Conservation (phyloP, 805 yeast species). For the Candida oleophila region DNA sequence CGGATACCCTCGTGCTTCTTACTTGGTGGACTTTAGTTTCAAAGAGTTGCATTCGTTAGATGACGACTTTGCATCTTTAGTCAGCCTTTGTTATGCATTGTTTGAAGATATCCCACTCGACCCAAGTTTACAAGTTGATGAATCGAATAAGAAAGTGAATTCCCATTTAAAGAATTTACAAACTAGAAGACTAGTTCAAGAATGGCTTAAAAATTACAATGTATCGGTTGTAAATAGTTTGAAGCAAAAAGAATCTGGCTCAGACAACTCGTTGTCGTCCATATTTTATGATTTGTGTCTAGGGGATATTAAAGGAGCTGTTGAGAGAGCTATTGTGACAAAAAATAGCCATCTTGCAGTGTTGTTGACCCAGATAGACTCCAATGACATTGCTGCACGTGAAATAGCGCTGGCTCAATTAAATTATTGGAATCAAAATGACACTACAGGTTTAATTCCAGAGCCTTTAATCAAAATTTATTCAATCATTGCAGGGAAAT, state of each 20-base stretch:
- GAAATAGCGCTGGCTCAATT: conserved; percentile 61
- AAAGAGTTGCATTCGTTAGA: conserved; percentile 12
- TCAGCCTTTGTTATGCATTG: conserved; percentile 63
- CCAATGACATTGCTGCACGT: conserved; percentile 61
- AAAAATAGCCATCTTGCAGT: conserved; percentile 70
- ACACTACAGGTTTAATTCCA: conserved; percentile 49
- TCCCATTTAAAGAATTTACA: conserved; percentile 16
- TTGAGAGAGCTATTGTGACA: conserved; percentile 56
- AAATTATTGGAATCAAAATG: conserved; percentile 55
- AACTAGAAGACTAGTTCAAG: conserved; percentile 47
- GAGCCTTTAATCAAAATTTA: conserved; percentile 55
- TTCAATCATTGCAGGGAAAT: conserved; percentile 59
- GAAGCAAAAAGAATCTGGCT: conserved; percentile 8
- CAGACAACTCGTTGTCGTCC: conserved; percentile 44
- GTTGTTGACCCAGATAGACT: conserved; percentile 66
- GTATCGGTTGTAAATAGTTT: conserved; percentile 30
- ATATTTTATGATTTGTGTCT: conserved; percentile 51
- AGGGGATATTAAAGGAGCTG: conserved; percentile 63
- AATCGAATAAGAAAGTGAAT: conserved; percentile 11
- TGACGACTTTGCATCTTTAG: conserved; percentile 29
- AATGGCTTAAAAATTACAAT: conserved; percentile 57
- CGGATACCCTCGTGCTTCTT: conserved; percentile 22
- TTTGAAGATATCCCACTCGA: conserved; percentile 34
- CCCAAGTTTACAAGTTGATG: conserved; percentile 8
- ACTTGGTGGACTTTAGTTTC: conserved; percentile 14